These are phyloP conservation scores for Globisporangium emineosum DNA, from an alignment of 352 stramenopile genomes.

Conservation along the genomic window DNA sequence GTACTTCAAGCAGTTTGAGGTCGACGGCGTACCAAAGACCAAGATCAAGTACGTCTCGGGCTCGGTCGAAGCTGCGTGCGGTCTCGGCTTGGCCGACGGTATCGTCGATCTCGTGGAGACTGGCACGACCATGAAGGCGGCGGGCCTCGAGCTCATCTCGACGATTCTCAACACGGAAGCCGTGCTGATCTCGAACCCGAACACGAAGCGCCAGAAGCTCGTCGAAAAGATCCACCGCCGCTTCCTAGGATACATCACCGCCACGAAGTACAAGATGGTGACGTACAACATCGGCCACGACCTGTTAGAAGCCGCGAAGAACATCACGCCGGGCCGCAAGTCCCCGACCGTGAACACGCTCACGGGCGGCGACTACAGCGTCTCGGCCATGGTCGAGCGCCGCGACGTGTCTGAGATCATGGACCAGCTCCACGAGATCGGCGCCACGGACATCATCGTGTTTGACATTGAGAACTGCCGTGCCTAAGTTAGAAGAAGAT, in stretches of 20 bases:
- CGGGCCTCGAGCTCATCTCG: slow-evolving; percentile 93
- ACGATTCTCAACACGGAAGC: slow-evolving; percentile 92
- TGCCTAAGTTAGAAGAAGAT: slow-evolving; percentile 37
- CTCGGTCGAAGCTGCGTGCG: slow-evolving; percentile 97
- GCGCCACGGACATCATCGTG: slow-evolving; percentile 96
- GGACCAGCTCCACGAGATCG: slow-evolving; percentile 94
- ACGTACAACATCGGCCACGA: slow-evolving; percentile 96
- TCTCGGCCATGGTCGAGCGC: slow-evolving; percentile 92
- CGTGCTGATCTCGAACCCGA: slow-evolving; percentile 90
- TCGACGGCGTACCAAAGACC: slow-evolving; percentile 41
- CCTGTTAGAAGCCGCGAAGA: slow-evolving; percentile 81
- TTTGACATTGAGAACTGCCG: slow-evolving; percentile 95
- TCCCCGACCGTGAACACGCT: slow-evolving; percentile 93
- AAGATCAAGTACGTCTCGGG: slow-evolving; percentile 97
- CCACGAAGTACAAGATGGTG: slow-evolving; percentile 97
- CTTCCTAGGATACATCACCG: slow-evolving; percentile 96
- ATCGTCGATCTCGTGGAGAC: slow-evolving; percentile 99
- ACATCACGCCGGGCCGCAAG: slow-evolving; percentile 93
- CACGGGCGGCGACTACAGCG: slow-evolving; percentile 78
- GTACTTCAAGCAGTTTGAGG: slow-evolving; percentile 95
- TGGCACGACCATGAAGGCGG: slow-evolving; percentile 97
- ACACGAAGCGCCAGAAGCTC: slow-evolving; percentile 64
- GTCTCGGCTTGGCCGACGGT: slow-evolving; percentile 96
- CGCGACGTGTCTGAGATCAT: slow-evolving; percentile 92
- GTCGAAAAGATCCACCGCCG: slow-evolving; percentile 88